phyloP scores from a whole-genome alignment of 345 rosid species.

The Gossypium bickii region DNA sequence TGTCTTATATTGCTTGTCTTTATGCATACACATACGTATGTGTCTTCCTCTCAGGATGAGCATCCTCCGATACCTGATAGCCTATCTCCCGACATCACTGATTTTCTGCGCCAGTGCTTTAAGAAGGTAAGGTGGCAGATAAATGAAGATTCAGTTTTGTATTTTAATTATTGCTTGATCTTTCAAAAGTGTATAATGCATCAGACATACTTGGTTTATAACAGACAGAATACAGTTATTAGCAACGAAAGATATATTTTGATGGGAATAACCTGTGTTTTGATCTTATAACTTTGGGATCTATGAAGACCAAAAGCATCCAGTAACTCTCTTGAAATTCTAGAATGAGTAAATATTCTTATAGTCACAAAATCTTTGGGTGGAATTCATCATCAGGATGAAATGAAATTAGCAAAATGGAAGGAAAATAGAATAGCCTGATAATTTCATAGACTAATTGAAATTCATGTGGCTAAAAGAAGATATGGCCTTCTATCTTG shows the following conservation, averaged over 20 bases:
- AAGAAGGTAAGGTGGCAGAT: constrained; percentile 63
- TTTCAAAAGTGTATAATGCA: neutral
- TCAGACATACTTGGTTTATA: neutral
- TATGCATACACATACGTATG: neutral
- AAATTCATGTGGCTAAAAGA: neutral
- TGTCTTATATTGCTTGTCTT: constrained; percentile 2
- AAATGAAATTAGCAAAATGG: neutral
- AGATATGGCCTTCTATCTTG: neutral
- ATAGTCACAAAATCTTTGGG: neutral
- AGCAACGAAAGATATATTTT: neutral
- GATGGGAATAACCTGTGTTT: neutral
- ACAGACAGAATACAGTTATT: neutral
- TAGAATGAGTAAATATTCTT: neutral
- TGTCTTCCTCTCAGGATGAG: constrained; percentile 58
- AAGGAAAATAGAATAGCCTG: neutral
- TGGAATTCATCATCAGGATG: neutral
- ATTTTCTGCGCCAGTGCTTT: constrained; percentile 89
- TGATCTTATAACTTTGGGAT: neutral
- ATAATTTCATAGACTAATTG: neutral
- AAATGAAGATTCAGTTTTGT: neutral
- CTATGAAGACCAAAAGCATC: neutral
- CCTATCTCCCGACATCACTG: constrained; percentile 92
- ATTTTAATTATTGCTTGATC: neutral
- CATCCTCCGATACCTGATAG: constrained; percentile 97
- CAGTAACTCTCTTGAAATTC: neutral